A percentile compares a stretch with the other conserved stretches of the same genome.
phyloP scores from a whole-genome alignment of 2,329 filamentous ascomycete species.

The Aspergillus novofumigatus region DNA sequence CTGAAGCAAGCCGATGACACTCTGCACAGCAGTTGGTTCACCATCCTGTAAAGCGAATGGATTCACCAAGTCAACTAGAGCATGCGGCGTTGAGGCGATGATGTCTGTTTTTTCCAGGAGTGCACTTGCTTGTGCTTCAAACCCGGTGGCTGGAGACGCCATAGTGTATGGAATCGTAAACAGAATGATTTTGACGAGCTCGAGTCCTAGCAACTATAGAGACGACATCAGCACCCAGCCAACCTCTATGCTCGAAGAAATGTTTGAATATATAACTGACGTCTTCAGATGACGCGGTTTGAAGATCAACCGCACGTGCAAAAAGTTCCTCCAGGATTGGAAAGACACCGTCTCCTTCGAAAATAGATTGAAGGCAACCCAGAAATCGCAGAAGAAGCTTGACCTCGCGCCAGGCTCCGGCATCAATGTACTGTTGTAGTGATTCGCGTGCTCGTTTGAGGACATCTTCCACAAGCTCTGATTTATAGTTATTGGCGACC shows the following conservation, averaged over 20 bases:
- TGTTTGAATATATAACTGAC: conserved; percentile 50
- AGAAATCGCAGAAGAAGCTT: conserved; percentile 88
- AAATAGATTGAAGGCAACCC: conserved; percentile 74
- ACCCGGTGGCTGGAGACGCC: conserved; percentile 65
- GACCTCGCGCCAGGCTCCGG: conserved; percentile 81
- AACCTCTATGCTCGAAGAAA: neutral
- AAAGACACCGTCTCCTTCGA: conserved; percentile 82
- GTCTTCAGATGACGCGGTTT: conserved; percentile 89
- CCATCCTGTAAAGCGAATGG: conserved; percentile 66
- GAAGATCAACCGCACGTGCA: conserved; percentile 80
- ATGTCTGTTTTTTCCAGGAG: conserved; percentile 93
- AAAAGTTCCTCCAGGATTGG: conserved; percentile 86
- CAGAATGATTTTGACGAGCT: conserved; percentile 94
- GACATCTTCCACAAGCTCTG: conserved; percentile 68
- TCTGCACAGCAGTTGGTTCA: conserved; percentile 61
- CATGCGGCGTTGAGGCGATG: conserved; percentile 82
- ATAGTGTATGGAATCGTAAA: conserved; percentile 90
- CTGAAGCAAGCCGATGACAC: conserved; percentile 76
- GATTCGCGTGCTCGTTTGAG: conserved; percentile 59
- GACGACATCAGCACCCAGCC: conserved; percentile 12
- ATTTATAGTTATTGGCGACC: conserved; percentile 71
- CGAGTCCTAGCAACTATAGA: conserved; percentile 59
- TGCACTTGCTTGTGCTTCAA: conserved; percentile 68
- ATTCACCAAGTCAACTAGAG: conserved; percentile 79
- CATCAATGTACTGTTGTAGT: conserved; percentile 63